phyloP scores from a whole-genome alignment of 2,329 filamentous ascomycete genomes.

The Fusarium napiforme region DNA sequence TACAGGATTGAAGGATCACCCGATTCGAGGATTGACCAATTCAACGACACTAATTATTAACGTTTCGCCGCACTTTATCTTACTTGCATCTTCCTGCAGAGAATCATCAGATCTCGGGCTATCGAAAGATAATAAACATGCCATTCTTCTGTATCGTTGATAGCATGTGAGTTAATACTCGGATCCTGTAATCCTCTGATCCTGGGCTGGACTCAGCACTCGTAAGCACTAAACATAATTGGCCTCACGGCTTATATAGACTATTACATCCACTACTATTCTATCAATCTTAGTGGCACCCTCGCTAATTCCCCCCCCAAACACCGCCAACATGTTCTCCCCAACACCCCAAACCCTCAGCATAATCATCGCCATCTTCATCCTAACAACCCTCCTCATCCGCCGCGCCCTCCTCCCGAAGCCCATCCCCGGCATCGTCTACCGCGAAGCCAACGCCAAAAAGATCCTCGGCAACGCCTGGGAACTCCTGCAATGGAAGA shows the following conservation, averaged over 20 bases:
- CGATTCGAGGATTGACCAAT: background rate
- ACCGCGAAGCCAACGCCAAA: background rate
- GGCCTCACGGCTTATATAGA: background rate
- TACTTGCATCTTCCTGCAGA: background rate
- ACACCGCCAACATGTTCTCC: background rate
- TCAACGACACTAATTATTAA: background rate
- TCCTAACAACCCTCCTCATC: background rate
- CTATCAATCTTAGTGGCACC: background rate
- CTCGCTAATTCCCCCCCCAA: background rate
- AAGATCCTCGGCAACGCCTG: slow-evolving; percentile 1
- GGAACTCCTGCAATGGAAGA: background rate
- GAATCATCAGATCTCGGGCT: rapidly evolving
- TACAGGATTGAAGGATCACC: background rate
- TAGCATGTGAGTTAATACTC: no score
- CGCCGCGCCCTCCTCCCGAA: background rate
- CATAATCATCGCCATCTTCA: background rate
- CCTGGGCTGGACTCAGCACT: background rate
- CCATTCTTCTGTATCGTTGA: background rate
- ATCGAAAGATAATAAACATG: background rate
- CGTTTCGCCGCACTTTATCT: background rate
- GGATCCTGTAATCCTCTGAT: background rate
- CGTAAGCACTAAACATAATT: background rate
- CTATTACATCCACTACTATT: background rate
- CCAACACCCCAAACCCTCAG: background rate
- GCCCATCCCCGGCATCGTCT: background rate